A percentile compares a stretch with the other conserved stretches of the same genome.
Evolutionary conservation across 148 eudicot genomes (phyloP).

Genomic region (Talinum fruticosum): DNA sequence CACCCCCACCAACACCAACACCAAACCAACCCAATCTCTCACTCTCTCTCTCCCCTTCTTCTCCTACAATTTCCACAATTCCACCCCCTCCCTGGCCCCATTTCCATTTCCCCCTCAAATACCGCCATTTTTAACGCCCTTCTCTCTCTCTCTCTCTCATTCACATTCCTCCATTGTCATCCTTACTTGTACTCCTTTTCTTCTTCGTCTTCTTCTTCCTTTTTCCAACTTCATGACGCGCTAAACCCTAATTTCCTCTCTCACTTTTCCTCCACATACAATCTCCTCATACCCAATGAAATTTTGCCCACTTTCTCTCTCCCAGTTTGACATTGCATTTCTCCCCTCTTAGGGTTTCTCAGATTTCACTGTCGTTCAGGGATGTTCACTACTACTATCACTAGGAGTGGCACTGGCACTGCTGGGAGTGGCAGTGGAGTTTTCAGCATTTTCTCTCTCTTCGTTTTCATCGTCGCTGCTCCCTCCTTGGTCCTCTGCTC

Average conservation of each 20-base stretch:
- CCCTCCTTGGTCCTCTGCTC: not conserved
- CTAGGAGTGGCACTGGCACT: not conserved
- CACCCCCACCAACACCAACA: not conserved
- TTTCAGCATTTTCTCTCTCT: not conserved
- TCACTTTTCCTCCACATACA: not conserved
- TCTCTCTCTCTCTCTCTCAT: not conserved
- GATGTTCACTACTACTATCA: not conserved
- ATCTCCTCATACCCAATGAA: not conserved
- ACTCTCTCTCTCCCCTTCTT: not conserved
- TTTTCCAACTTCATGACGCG: not conserved
- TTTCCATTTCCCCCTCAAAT: conserved; percentile 2
- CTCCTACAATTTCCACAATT: too few species aligned
- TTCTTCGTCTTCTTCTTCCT: not conserved
- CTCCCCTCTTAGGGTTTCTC: not conserved
- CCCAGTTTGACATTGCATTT: not conserved
- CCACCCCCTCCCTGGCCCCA: not conserved
- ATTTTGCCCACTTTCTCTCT: not conserved
- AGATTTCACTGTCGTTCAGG: not conserved
- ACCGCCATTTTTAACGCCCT: conserved; percentile 4
- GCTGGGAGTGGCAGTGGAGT: not conserved
- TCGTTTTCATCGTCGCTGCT: not conserved
- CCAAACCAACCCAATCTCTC: not conserved
- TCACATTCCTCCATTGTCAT: not conserved
- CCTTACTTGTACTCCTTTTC: not conserved
- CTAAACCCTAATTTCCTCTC: conserved; percentile 1